phyloP scores from a whole-genome alignment of 257 asterid genomes.

The Nyctanthes arbortristis region DNA sequence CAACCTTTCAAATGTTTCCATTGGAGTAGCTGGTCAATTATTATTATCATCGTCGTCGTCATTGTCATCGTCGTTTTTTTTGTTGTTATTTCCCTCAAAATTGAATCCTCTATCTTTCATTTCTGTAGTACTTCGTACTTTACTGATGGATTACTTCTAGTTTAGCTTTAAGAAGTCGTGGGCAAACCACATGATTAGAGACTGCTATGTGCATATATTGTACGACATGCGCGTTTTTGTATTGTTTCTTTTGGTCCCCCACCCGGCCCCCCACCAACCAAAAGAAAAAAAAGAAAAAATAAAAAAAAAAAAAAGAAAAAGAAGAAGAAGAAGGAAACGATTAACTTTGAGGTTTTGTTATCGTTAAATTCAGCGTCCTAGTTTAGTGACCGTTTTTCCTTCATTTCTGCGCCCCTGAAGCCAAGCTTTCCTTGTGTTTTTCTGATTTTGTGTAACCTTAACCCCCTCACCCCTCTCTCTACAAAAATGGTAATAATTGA shows the following conservation, averaged over 20 bases:
- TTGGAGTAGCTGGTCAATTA: not conserved
- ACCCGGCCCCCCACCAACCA: too few species aligned
- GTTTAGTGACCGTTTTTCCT: too few species aligned
- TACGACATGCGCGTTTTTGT: not conserved
- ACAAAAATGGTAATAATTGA: too few species aligned
- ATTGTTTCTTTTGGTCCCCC: too few species aligned
- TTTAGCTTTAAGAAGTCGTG: not conserved
- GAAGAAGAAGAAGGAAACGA: too few species aligned
- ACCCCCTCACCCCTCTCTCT: too few species aligned
- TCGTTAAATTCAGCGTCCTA: too few species aligned
- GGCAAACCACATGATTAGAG: not conserved
- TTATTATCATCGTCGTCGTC: not conserved
- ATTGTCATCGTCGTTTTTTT: not conserved
- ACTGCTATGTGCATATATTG: not conserved
- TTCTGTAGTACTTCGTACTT: not conserved
- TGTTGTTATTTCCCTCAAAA: not conserved
- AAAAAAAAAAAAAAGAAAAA: too few species aligned
- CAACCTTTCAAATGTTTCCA: not conserved
- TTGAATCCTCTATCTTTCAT: not conserved
- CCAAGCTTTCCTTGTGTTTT: too few species aligned
- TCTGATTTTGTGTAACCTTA: too few species aligned
- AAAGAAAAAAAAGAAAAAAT: not conserved
- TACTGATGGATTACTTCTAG: not conserved
- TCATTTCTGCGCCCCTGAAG: too few species aligned
- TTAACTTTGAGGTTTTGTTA: too few species aligned